Evolutionary conservation across 768 basidiomycete genomes (phyloP), one percentile per base, ranked within the genome.

Genomic region (Baorangia bicolor): DNA sequence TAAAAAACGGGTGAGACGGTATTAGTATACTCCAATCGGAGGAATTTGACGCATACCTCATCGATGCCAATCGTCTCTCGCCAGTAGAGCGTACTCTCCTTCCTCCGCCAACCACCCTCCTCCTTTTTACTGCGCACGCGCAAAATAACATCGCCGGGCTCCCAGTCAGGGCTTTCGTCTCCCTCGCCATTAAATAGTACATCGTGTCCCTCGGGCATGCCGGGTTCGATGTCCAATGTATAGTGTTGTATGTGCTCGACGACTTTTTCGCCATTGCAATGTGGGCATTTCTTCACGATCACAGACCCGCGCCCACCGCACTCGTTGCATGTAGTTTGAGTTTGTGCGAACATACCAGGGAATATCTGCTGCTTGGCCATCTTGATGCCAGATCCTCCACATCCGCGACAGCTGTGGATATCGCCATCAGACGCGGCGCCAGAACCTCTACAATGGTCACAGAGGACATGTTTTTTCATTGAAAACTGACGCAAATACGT

Each of bases 131-230:
- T 94, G 61, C 88, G 77, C 16, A 98, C 86, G 48, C 94, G 78
- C 44, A 98, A 77, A 35, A 98, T 78, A 46, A 99, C 84, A 73
- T 99, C 95, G 9, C 97, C 97, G 7, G 97, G 77, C 65, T 96
- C 94, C 90, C 90, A 97, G 62, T 98, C 97, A 4, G 93, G 92
- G 53, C 80, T 90, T 75, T 99, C 95, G 69, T 98, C 97, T 42
- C 91, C 90, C 69, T 98, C 95, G n/a, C 93, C 94, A 63, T 97
- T 92, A 56, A 94, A 98, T 1, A 95, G 81, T 35, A 95, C 83
- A 70, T 99, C 92, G 65, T 91, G 87, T 1, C 91, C 94, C 66
- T 99, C 97, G 0, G 95, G 92, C 77, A 92, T 90, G 18, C 97
- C 97, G 5, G 85, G 82, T 13, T 85, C 80, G 45, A 98, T 82